phyloP scores from a whole-genome alignment of 306 rosid species.

The Citrullus amarus region DNA sequence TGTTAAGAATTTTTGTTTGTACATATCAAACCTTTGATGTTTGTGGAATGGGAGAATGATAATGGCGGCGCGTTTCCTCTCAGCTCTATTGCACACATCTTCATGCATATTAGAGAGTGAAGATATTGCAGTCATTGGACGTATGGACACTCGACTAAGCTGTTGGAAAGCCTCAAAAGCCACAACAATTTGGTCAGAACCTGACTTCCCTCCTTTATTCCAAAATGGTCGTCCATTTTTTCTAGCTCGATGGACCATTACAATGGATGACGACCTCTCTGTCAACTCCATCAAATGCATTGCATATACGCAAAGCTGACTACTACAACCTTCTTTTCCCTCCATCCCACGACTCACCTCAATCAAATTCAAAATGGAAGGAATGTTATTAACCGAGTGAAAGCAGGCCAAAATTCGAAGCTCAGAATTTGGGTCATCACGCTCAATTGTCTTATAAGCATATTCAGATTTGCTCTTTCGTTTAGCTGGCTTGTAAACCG shows the following conservation, averaged over 20 bases:
- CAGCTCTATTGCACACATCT: constrained; percentile 41
- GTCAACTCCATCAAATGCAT: constrained; percentile 75
- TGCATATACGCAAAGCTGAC: constrained; percentile 49
- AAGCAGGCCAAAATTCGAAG: constrained; percentile 59
- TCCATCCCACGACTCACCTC: constrained; percentile 62
- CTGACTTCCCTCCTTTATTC: constrained; percentile 25
- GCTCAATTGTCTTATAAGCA: constrained; percentile 40
- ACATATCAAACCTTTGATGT: constrained; percentile 19
- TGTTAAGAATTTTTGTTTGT: no score
- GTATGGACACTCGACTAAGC: constrained; percentile 42
- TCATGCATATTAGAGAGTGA: constrained; percentile 28
- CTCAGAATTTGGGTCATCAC: constrained; percentile 36
- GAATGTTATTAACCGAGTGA: constrained; percentile 44
- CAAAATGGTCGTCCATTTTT: constrained; percentile 57
- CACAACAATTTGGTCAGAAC: constrained; percentile 32
- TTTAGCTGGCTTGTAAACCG: constrained; percentile 54
- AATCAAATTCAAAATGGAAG: constrained; percentile 58
- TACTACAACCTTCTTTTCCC: constrained; percentile 13
- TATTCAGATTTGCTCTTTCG: constrained; percentile 26
- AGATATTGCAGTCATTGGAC: constrained; percentile 70
- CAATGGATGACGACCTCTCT: constrained; percentile 52
- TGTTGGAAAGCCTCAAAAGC: constrained; percentile 46
- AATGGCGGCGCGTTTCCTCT: constrained; percentile 34
- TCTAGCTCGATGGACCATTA: constrained; percentile 52
- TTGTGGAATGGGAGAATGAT: constrained; percentile 58